A percentile compares a stretch with the other conserved stretches of the same genome.
These are phyloP conservation scores for Venturia asperata DNA, from an alignment of 2,329 filamentous ascomycete genomes.

Conservation along the genomic window DNA sequence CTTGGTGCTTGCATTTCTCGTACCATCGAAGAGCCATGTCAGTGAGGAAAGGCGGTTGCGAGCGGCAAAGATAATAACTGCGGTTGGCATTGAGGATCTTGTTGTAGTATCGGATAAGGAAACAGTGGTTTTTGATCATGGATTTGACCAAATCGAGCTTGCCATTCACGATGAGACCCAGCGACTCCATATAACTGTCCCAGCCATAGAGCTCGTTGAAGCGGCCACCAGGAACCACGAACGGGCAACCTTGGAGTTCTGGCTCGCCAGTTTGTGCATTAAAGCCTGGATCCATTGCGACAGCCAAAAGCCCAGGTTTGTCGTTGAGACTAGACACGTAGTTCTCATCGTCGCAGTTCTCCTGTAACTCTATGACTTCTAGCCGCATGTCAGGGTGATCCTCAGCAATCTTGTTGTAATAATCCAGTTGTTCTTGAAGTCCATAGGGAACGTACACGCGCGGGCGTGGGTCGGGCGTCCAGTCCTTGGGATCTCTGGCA, in stretches of 20 bases:
- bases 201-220: constrained; percentile 99
- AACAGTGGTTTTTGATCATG: constrained; percentile 96
- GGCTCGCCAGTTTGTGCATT: constrained; percentile 62
- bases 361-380: constrained; percentile 74
- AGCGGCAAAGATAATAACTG: constrained; percentile 89
- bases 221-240: constrained; percentile 92
- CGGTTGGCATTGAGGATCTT: constrained; percentile 97
- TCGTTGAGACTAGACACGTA: constrained; percentile 76
- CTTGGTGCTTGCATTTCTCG: constrained; percentile 83
- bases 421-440: constrained; percentile 80
- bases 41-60: constrained; percentile 92
- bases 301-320: constrained; percentile 80
- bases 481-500: constrained; percentile 87
- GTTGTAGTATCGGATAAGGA: constrained; percentile 96
- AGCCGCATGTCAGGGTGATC: constrained; percentile 76
- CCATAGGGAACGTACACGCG: constrained; percentile 85
- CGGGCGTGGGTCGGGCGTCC: constrained; percentile 81
- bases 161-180: constrained; percentile 80
- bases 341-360: constrained; percentile 66
- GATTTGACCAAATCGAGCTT: constrained; percentile 80
- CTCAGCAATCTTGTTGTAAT: constrained; percentile 73
- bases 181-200: constrained; percentile 98
- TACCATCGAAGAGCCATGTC: constrained; percentile 95
- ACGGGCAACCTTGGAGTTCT: constrained; percentile 73
- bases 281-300: constrained; percentile 72